These are phyloP conservation scores for Fusarium subglutinans DNA, from an alignment of 2,329 filamentous ascomycete genomes.

Conservation along the genomic window DNA sequence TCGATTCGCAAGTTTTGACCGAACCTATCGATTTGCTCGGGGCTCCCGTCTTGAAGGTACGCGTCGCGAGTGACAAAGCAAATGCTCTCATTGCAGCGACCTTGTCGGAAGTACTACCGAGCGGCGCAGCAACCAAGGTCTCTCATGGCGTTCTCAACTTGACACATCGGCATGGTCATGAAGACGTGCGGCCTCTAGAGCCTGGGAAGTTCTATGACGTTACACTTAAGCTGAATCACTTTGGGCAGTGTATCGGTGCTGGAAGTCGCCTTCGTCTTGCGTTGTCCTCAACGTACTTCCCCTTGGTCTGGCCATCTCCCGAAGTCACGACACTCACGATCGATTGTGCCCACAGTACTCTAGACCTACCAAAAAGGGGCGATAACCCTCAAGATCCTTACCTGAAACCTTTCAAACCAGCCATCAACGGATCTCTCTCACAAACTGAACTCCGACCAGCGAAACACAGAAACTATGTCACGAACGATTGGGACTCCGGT, in stretches of 20 bases:
- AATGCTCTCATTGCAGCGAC: background rate
- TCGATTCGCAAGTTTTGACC: background rate
- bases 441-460: background rate
- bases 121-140: background rate
- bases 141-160: conserved; percentile 1
- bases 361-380: background rate
- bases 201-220: background rate
- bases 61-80: background rate
- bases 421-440: background rate
- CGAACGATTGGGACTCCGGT: background rate
- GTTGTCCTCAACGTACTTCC: background rate
- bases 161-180: background rate
- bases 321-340: background rate
- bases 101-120: background rate
- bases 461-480: background rate
- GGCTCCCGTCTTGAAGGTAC: background rate
- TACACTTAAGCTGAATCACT: background rate
- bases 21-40: background rate
- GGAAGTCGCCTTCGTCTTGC: background rate
- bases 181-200: background rate
- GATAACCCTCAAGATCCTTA: background rate
- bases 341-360: background rate
- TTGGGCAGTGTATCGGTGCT: background rate
- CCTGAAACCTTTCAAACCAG: background rate
- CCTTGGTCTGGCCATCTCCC: conserved; percentile 7